Evolutionary conservation across 2,329 filamentous ascomycete genomes (phyloP).

Genomic region (Aspergillus texensis): DNA sequence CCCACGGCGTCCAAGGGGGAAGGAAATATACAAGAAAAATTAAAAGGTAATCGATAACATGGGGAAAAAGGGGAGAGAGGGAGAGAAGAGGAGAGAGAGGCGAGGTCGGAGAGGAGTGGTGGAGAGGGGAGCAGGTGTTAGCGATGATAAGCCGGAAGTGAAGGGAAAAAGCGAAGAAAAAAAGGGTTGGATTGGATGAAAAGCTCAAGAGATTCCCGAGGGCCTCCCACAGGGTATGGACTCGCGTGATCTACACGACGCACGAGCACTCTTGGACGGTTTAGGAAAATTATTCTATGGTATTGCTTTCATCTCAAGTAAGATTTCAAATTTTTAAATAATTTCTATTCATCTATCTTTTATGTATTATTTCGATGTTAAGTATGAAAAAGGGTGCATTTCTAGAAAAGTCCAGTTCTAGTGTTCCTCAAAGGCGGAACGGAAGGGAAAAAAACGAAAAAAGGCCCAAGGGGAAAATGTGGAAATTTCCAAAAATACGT

Average conservation of each 20-base stretch:
- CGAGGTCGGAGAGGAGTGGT: conserved; percentile 18
- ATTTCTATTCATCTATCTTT: background rate
- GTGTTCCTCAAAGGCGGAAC: background rate
- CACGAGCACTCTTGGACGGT: background rate
- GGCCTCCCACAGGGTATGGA: conserved; percentile 8
- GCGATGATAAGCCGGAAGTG: conserved; percentile 24
- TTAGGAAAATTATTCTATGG: background rate
- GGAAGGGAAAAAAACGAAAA: background rate
- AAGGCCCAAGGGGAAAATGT: background rate
- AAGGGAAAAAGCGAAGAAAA: conserved; percentile 18
- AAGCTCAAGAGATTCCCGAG: conserved; percentile 17
- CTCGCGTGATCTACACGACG: conserved; percentile 26
- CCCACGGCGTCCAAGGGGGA: conserved; percentile 8
- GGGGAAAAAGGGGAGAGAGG: conserved; percentile 11
- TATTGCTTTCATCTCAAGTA: background rate
- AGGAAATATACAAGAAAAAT: conserved; percentile 4
- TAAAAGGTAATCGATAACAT: background rate
- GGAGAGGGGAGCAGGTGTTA: conserved; percentile 23
- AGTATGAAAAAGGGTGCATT: background rate
- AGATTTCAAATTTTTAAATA: no score
- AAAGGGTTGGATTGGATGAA: conserved; percentile 11
- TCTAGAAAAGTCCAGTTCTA: background rate
- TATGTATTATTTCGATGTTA: background rate
- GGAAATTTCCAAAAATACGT: background rate
- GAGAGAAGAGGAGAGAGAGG: conserved; percentile 12